Base-by-base conservation (phyloP, 2,329 filamentous ascomycete genomes). In the Botrytis porri region DNA sequence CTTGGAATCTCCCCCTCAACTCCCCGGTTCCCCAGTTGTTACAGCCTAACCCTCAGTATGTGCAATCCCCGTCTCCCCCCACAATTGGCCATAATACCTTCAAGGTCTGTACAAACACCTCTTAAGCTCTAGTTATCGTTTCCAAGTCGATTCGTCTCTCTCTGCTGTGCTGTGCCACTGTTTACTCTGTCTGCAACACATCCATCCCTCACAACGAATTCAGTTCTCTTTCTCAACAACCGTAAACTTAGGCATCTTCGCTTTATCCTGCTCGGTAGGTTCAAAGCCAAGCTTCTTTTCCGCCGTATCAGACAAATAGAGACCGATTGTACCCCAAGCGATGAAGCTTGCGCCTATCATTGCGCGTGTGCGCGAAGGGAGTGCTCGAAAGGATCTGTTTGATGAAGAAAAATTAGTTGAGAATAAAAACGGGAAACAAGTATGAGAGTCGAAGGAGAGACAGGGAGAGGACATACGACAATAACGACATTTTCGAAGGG, bases 311-410 rank as follows among this genome's bases (percentile, higher is more conserved):
- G 92, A 89, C 29, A 93, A 80, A 80, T 91, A 90, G n/a, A 96
- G 86, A 25, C 93, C 95, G 59, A 89, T 84, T 59, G 85, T 84
- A 22, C 93, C 93, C 88, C 94, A 97, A 48, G 88, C 88, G 79
- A 97, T 89, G 76, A 97, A 83, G 77, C 90, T 92, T 66, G 89
- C 81, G 77, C 95, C 95, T 75, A 97, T 86, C 65, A 90, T 83
- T 60, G 93, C 83, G 73, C 92, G 92, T 37, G 92, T 91, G 77
- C 88, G 90, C 29, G 91, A 88, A 5, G 90, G 84, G 71, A 97
- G 89, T 78, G 88, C 89, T 80, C 87, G 90, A 84, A 94, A 97
- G 10, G 69, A 70, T 73, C 79, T 80, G 51, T 37, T 61, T 25
- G 43, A 45, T 18, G 22, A 22, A 63, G 43, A 22, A 45, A 41